Percentiles rank a stretch among this genome's conserved stretches.
These are phyloP conservation scores for Postia placenta DNA, from an alignment of 768 basidiomycete genomes.

Conservation along the genomic window DNA sequence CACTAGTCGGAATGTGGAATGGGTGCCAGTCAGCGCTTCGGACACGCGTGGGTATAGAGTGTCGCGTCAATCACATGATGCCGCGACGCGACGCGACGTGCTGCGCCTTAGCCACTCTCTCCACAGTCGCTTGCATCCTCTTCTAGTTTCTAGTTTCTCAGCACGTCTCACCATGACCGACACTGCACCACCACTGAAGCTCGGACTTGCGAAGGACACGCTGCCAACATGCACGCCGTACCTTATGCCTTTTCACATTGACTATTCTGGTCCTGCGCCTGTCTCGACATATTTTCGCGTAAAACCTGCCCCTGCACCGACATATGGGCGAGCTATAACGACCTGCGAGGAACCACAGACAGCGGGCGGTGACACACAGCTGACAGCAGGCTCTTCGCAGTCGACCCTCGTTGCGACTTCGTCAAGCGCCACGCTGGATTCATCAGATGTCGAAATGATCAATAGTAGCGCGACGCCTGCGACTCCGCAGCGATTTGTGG, in stretches of 20 bases:
- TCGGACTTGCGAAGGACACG: conserved; percentile 4
- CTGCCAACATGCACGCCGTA: conserved; percentile 48
- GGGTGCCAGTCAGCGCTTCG: too few relatives aligned
- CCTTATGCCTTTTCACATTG: conserved; percentile 81
- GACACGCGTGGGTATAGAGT: too few relatives aligned
- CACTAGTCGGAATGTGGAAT: too few relatives aligned
- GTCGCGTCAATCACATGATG: too few relatives aligned
- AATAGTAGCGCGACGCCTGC: not conserved
- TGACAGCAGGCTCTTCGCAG: conserved; percentile 9
- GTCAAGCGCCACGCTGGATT: conserved; percentile 1
- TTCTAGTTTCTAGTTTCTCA: too few relatives aligned
- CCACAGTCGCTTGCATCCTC: too few relatives aligned
- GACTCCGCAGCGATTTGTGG: conserved; percentile 32
- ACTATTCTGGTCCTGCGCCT: conserved; percentile 63
- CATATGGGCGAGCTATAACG: conserved; percentile 14
- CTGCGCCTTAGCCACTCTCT: too few relatives aligned
- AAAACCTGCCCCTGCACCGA: conserved; percentile 27
- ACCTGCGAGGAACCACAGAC: not conserved
- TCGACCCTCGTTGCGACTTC: conserved; percentile 6
- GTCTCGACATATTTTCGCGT: conserved; percentile 70
- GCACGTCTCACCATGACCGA: not conserved
- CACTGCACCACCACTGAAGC: not conserved
- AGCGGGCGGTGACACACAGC: not conserved
- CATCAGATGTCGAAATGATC: not conserved
- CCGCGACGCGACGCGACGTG: too few relatives aligned